Conservation (phyloP, 108 stramenopile genomes). For the Asterionellopsis glacialis region DNA sequence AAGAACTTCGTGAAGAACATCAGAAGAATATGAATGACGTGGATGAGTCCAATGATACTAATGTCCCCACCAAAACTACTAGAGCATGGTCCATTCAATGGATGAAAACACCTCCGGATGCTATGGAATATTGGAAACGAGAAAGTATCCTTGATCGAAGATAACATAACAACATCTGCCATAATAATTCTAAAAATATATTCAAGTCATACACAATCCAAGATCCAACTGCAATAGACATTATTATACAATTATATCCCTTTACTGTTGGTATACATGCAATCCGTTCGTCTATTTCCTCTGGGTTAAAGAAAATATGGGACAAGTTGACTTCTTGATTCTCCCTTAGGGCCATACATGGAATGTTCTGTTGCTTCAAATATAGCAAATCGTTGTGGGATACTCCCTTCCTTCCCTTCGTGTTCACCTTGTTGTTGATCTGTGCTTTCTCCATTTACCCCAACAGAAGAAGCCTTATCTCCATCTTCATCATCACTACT, state of each 20-base stretch:
- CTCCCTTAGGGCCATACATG: constrained; percentile 83
- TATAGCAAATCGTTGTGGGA: constrained; percentile 76
- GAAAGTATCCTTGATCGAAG: constrained; percentile 32
- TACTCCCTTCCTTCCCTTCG: constrained; percentile 40
- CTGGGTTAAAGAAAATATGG: constrained; percentile 91
- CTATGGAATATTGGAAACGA: constrained; percentile 71
- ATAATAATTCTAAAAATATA: no score
- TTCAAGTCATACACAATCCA: no score
- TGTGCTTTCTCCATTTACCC: no score
- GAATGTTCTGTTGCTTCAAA: constrained; percentile 80
- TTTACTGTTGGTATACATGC: no score
- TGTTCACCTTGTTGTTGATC: constrained; percentile 15
- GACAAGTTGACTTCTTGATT: constrained; percentile 76
- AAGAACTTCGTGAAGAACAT: constrained; percentile 12
- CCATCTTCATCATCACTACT: no score
- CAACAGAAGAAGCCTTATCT: no score
- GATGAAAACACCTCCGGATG: constrained; percentile 69
- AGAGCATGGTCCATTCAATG: constrained; percentile 46
- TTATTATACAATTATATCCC: no score
- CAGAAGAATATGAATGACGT: constrained; percentile 9
- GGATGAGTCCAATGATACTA: background rate
- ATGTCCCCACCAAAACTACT: constrained; percentile 7
- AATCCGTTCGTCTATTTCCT: no score
- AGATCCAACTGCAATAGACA: no score
- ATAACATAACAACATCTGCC: no score